Evolutionary conservation across 768 basidiomycete genomes (phyloP).

Genomic region (Amylocystis lapponica): DNA sequence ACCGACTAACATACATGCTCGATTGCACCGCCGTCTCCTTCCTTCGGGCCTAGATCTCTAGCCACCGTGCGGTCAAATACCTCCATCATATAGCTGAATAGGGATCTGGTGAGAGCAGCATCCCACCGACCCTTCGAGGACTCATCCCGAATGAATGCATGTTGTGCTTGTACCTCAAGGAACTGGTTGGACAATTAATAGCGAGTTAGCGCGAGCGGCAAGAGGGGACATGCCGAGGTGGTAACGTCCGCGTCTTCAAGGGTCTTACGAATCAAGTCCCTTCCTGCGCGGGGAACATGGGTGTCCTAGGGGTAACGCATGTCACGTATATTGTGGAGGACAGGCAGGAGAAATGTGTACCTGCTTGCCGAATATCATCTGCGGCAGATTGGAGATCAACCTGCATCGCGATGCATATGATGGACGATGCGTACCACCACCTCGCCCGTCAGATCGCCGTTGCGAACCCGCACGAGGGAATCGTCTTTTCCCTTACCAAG

Average conservation of each 20-base stretch:
- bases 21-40: constrained; percentile 37
- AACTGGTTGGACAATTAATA: constrained; percentile 44
- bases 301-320: constrained; percentile 83
- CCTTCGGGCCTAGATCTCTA: constrained; percentile 73
- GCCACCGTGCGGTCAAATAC: constrained; percentile 86
- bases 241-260: constrained; percentile 77
- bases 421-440: constrained; percentile 52
- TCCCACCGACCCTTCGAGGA: constrained; percentile 94
- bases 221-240: constrained; percentile 51
- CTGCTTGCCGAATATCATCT: constrained; percentile 97
- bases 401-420: background rate
- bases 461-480: constrained; percentile 64
- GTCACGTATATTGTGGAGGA: background rate
- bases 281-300: constrained; percentile 82
- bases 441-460: constrained; percentile 78
- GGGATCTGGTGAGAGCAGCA: constrained; percentile 75
- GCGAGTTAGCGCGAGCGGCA: background rate
- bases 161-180: constrained; percentile 94
- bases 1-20: constrained; percentile 92
- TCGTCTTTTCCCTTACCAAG: constrained; percentile 88
- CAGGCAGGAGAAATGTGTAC: constrained; percentile 29
- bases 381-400: background rate
- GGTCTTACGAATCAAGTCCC: constrained; percentile 76
- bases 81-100: constrained; percentile 88
- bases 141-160: constrained; percentile 93